Evolutionary conservation across 345 rosid species (phyloP).

Genomic region (Eucalyptus sp.): DNA sequence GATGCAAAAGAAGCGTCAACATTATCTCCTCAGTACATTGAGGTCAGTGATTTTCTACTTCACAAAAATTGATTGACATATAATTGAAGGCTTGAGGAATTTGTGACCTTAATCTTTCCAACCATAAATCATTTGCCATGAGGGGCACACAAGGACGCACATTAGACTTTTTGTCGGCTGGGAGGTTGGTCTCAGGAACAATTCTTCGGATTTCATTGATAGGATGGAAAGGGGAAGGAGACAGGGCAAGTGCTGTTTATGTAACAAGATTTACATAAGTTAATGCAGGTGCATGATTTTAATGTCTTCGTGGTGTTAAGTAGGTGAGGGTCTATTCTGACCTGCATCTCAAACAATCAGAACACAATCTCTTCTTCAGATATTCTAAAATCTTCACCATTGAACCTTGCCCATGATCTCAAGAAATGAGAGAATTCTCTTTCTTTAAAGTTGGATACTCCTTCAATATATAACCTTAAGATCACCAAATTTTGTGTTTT

Average conservation of each 20-base stretch:
- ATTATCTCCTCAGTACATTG: conserved; percentile 42
- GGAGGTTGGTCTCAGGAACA: not conserved
- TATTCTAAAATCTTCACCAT: not conserved
- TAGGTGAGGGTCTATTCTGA: not conserved
- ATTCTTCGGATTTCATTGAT: not conserved
- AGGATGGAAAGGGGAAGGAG: not conserved
- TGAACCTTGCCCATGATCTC: not conserved
- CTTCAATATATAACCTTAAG: not conserved
- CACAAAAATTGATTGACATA: not conserved
- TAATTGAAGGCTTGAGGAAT: not conserved
- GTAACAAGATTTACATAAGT: not conserved
- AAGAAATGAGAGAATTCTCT: not conserved
- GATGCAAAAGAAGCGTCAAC: conserved; percentile 47
- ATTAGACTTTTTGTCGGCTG: not conserved
- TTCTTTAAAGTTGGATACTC: not conserved
- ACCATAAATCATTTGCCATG: not conserved
- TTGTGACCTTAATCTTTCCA: not conserved
- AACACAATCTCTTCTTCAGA: not conserved
- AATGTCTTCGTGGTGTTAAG: not conserved
- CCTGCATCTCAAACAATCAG: not conserved
- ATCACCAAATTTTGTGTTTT: not conserved
- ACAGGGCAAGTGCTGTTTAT: not conserved
- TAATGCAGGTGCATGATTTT: not conserved
- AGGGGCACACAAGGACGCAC: not conserved
- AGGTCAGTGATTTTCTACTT: conserved; percentile 22